Conservation (phyloP, 2,329 filamentous ascomycete species). For the Ascochyta rabiei region DNA sequence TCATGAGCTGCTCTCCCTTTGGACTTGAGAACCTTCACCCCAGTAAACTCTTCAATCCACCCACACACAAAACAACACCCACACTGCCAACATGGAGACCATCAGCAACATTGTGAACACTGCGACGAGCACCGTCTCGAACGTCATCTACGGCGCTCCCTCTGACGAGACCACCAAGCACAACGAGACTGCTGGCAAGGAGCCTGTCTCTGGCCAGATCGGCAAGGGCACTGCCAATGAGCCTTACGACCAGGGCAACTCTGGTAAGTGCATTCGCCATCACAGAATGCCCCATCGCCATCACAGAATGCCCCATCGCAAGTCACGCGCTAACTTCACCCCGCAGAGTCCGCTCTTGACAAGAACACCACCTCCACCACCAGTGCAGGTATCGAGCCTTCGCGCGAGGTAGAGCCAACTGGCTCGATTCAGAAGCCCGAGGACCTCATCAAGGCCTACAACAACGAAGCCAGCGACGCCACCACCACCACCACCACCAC, state of each 20-base stretch:
- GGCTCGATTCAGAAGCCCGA: conserved; percentile 16
- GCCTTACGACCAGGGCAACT: conserved; percentile 80
- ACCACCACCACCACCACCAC: conserved; percentile 28
- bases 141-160: conserved; percentile 46
- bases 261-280: conserved; percentile 52
- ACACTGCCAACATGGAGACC: conserved; percentile 43
- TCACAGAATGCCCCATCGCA: no score
- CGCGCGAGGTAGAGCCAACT: conserved; percentile 1
- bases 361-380: conserved; percentile 13
- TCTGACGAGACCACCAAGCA: conserved; percentile 34
- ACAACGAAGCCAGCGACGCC: conserved; percentile 20
- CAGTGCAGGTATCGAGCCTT: conserved; percentile 2
- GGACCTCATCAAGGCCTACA: conserved; percentile 19
- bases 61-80: background rate
- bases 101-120: conserved; percentile 43
- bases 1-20: conserved; percentile 11
- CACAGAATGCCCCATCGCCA: background rate
- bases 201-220: conserved; percentile 74
- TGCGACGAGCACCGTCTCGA: conserved; percentile 38
- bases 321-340: conserved; percentile 13
- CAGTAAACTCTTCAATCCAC: background rate
- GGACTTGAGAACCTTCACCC: conserved; percentile 1
- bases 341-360: conserved; percentile 23
- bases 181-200: conserved; percentile 54
- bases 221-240: conserved; percentile 72